phyloP scores from a whole-genome alignment of 768 basidiomycete genomes.

The Mycena venus region DNA sequence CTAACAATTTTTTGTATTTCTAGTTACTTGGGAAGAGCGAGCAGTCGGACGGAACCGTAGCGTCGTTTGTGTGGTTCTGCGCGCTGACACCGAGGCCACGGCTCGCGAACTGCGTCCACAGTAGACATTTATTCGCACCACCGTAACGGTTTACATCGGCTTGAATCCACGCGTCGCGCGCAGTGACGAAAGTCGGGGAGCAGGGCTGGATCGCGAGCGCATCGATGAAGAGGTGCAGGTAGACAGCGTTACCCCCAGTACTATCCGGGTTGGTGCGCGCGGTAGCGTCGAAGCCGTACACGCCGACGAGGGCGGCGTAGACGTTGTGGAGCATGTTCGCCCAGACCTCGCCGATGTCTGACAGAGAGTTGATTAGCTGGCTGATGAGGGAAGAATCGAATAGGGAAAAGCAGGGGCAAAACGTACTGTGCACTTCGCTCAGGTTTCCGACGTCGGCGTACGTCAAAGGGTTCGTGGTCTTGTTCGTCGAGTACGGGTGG shows the following conservation, averaged over 20 bases:
- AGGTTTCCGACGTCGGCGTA: constrained; percentile 44
- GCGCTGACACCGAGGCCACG: constrained; percentile 10
- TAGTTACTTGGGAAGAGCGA: not conserved
- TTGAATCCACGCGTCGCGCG: constrained; percentile 13
- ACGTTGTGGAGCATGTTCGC: constrained; percentile 21
- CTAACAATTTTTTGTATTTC: too few relatives aligned
- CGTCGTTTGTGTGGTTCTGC: not conserved
- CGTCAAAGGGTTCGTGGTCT: constrained; percentile 47
- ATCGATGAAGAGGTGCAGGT: constrained; percentile 53
- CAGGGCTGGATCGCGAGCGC: constrained; percentile 52
- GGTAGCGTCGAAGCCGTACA: not conserved
- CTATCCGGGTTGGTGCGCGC: constrained; percentile 6
- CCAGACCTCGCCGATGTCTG: constrained; percentile 27
- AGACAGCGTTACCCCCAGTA: constrained; percentile 49
- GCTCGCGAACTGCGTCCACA: constrained; percentile 15
- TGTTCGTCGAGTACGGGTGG: constrained; percentile 59
- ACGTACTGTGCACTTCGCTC: constrained; percentile 44
- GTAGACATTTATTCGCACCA: constrained; percentile 1
- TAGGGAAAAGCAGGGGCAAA: not conserved
- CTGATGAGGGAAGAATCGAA: not conserved
- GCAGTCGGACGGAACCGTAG: not conserved
- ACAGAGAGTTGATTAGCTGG: not conserved
- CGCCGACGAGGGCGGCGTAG: constrained; percentile 11
- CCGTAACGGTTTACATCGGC: constrained; percentile 17
- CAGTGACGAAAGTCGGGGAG: constrained; percentile 28